These are phyloP conservation scores for Teratosphaeria viscida DNA, from an alignment of 2,329 filamentous ascomycete species.

Conservation along the genomic window DNA sequence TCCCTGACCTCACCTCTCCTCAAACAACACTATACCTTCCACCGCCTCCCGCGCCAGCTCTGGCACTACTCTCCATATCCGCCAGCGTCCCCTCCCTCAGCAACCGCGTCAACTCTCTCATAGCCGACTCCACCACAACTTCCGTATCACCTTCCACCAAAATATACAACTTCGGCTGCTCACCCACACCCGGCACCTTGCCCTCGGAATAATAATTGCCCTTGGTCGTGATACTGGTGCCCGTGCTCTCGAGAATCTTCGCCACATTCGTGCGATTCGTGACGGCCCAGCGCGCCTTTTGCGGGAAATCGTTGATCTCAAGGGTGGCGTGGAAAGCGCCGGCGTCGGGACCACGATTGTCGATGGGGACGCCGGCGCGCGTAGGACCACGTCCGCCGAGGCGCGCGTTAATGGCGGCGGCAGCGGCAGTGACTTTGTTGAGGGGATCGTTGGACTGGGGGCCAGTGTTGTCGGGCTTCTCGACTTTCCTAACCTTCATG, in stretches of 20 bases:
- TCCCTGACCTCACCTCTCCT: neutral
- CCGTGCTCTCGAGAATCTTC: slow-evolving; percentile 91
- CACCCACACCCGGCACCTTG: slow-evolving; percentile 64
- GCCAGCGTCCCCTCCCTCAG: slow-evolving; percentile 85
- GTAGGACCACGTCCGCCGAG: slow-evolving; percentile 79
- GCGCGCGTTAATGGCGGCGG: slow-evolving; percentile 81
- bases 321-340: slow-evolving; percentile 93
- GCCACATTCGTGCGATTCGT: slow-evolving; percentile 97
- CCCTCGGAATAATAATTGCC: slow-evolving; percentile 78
- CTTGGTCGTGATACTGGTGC: slow-evolving; percentile 94
- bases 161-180: slow-evolving; percentile 92
- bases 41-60: slow-evolving; percentile 39
- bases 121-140: slow-evolving; percentile 77
- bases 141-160: slow-evolving; percentile 96
- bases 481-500: slow-evolving; percentile 63
- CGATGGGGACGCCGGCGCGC: slow-evolving; percentile 84
- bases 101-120: slow-evolving; percentile 79
- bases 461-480: slow-evolving; percentile 38
- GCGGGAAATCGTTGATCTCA: slow-evolving; percentile 98
- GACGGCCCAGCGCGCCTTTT: slow-evolving; percentile 96
- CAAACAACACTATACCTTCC: slow-evolving; percentile 1
- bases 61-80: slow-evolving; percentile 69
- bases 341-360: slow-evolving; percentile 96
- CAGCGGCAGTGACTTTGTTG: slow-evolving; percentile 64
- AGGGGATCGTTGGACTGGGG: slow-evolving; percentile 20